phyloP scores from a whole-genome alignment of 2,329 filamentous ascomycete genomes.

The Botrytis pseudocinerea region DNA sequence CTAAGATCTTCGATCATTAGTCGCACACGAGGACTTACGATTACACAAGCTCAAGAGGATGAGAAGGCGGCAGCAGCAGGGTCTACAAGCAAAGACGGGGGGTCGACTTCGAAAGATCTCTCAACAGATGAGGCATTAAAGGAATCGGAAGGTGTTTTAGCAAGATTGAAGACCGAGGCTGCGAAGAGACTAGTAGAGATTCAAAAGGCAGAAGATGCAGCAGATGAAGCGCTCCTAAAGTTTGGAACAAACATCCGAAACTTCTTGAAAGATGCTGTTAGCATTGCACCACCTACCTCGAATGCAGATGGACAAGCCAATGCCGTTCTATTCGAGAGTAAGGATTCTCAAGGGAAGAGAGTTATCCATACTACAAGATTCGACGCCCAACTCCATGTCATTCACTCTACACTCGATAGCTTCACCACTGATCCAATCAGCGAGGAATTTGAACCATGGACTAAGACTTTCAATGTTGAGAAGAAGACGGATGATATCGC shows the following conservation, averaged over 20 bases:
- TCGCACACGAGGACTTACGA: conserved; percentile 71
- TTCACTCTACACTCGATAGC: conserved; percentile 80
- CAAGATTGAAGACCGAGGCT: conserved; percentile 74
- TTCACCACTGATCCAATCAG: conserved; percentile 80
- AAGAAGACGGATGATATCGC: conserved; percentile 82
- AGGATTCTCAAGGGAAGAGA: conserved; percentile 83
- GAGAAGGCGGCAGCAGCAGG: conserved; percentile 30
- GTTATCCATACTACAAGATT: conserved; percentile 94
- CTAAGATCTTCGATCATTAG: conserved; percentile 67
- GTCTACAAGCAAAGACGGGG: conserved; percentile 32
- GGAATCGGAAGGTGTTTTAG: conserved; percentile 66
- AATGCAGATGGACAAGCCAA: conserved; percentile 50
- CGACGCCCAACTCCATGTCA: conserved; percentile 92
- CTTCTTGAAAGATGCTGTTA: conserved; percentile 88
- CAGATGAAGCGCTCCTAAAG: conserved; percentile 88
- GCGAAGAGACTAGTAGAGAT: conserved; percentile 84
- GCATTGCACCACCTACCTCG: conserved; percentile 71
- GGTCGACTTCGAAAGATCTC: conserved; percentile 43
- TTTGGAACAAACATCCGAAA: conserved; percentile 88
- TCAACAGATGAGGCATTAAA: conserved; percentile 50
- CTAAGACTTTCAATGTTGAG: conserved; percentile 73
- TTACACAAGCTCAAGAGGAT: conserved; percentile 42
- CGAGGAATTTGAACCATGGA: conserved; percentile 73
- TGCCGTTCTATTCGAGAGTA: conserved; percentile 87
- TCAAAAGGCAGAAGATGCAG: conserved; percentile 89